A percentile compares a stretch with the other conserved stretches of the same genome.
Evolutionary conservation across 2,329 filamentous ascomycete species (phyloP).

Genomic region (Thielaviopsis populi): DNA sequence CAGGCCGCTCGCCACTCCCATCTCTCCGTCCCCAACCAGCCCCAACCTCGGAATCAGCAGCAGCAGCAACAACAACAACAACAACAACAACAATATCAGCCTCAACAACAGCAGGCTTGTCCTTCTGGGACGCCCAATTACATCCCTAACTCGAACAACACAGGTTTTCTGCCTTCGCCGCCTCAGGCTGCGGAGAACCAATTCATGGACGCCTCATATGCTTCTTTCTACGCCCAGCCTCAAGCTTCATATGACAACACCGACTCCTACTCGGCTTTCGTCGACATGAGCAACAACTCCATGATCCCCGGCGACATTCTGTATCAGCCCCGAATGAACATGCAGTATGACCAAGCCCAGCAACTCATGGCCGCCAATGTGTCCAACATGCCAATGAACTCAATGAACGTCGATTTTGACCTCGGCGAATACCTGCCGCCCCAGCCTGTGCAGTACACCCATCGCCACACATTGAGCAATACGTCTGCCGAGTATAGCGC

Average conservation of each 20-base stretch:
- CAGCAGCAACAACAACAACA: not conserved
- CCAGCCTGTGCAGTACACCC: constrained; percentile 1
- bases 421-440: constrained; percentile 16
- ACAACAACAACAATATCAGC: not conserved
- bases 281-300: constrained; percentile 12
- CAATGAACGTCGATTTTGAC: constrained; percentile 11
- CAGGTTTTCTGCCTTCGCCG: constrained; percentile 8
- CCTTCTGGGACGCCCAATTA: not conserved
- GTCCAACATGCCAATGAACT: constrained; percentile 2
- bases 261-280: not conserved
- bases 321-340: constrained; percentile 9
- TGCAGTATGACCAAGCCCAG: constrained; percentile 4
- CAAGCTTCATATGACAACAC: constrained; percentile 1
- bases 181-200: constrained; percentile 8
- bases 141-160: not conserved
- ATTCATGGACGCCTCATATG: constrained; percentile 13
- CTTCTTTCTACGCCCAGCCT: not conserved
- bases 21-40: constrained; percentile 7
- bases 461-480: constrained; percentile 16
- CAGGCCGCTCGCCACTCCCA: not conserved
- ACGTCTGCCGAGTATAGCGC: constrained; percentile 18
- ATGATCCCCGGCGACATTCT: constrained; percentile 9
- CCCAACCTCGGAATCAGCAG: not conserved
- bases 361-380: constrained; percentile 5
- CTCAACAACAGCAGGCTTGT: constrained; percentile 10